Base-by-base conservation (phyloP, 805 yeast species). In the Ogataea populi-albae region DNA sequence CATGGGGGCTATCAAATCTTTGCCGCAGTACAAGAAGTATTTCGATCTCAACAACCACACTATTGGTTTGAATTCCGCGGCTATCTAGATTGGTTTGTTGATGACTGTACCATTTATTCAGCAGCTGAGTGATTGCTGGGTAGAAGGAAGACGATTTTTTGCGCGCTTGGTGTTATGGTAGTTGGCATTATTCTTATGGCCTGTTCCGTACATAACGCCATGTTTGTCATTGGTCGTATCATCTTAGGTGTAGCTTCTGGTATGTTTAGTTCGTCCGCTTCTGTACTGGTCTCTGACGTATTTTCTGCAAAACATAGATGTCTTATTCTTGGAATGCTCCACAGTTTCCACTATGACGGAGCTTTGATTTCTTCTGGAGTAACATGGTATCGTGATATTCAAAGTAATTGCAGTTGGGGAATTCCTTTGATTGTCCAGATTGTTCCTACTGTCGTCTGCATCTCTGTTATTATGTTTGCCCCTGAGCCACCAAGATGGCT, bases 171-270 rank as follows among this genome's bases (percentile, higher is more conserved):
- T n/a, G 61, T 77, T 33, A 74, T 81, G 46, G 60, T 71, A 23
- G 40, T 76, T 27, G 85, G 85, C 38, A 69, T 77, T 16, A 47
- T 68, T 26, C 55, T 80, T 17, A 79, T 79, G 36, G 53, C 69
- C 19, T 40, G 73, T 18, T 30, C 45, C 6, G 34, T 26, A 9
- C 26, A 36, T 21, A 30, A 34, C 29, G 57, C 54, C 17, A 46
- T 49, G 54, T 69, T 69, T 51, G 50, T 70, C 17, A 64, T 52
- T 15, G 52, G 69, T 1, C 62, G 80, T 59, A 45, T 75, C 17
- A 39, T 73, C 32, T 40, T 71, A 37, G 79, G 79, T 46, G 40
- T 64, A 30, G 78, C 78, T 22, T 45, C 49, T 15, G 63, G 64
- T 36, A 41, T 66, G 33, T 59, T 69, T n/a, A 49, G 57, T 23